These are phyloP conservation scores for Coniochaeta pulveracea DNA, from an alignment of 2,329 filamentous ascomycete genomes.

Conservation along the genomic window DNA sequence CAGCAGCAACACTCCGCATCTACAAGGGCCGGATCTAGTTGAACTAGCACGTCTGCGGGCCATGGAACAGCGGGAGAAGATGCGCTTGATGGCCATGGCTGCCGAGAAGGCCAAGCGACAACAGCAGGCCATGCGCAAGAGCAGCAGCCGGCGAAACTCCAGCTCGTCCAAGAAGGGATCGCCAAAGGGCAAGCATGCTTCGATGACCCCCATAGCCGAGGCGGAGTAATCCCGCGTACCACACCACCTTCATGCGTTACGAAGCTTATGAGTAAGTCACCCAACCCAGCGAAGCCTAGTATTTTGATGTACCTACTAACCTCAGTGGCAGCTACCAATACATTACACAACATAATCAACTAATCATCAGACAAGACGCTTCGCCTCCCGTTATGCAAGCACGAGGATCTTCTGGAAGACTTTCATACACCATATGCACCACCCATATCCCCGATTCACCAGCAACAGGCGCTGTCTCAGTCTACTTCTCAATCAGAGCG, in stretches of 20 bases:
- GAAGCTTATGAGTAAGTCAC: conserved; percentile 2
- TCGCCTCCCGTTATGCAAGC: background rate
- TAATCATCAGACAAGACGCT: no score
- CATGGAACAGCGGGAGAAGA: conserved; percentile 38
- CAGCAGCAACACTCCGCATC: conserved; percentile 27
- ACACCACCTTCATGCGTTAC: background rate
- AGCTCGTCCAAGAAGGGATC: conserved; percentile 33
- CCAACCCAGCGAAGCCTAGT: background rate
- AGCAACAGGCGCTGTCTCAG: background rate
- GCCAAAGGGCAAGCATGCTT: conserved; percentile 32
- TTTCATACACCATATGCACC: background rate
- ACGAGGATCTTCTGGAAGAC: background rate
- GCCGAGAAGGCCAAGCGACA: conserved; percentile 33
- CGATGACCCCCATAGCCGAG: conserved; percentile 46
- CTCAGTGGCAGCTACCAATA: background rate
- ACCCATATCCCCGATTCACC: background rate
- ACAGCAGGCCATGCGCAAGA: conserved; percentile 13
- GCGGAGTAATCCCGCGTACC: conserved; percentile 23
- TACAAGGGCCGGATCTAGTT: conserved; percentile 21
- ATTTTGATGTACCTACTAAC: background rate
- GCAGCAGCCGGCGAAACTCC: conserved; percentile 17
- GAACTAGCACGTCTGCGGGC: conserved; percentile 38
- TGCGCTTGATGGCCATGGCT: conserved; percentile 37
- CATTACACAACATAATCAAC: background rate
- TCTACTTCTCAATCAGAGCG: background rate